Evolutionary conservation across 2,329 filamentous ascomycete species (phyloP), one percentile per base, ranked within the genome.

Genomic region (Scedosporium dehoogii): DNA sequence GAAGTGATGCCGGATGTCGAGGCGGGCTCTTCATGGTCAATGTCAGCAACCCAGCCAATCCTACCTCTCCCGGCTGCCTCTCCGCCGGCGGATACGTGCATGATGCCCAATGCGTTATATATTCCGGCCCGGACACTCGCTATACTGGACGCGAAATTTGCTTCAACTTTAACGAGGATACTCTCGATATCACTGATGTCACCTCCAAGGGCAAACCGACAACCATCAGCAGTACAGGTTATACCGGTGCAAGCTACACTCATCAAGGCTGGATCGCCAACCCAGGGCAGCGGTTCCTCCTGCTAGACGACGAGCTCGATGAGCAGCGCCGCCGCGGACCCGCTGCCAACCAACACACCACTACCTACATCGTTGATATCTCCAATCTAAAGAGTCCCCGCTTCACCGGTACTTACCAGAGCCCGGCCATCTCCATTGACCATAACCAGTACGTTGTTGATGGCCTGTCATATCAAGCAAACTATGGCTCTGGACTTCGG

Each of bases 11-110:
- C 25, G 67, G 67, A 38, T 83, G 80, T 73, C 72, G 71, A 7
- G 74, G 75, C 12, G 81, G 82, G 5, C 73, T 84, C 48, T 80
- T 81, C 69, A 83, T 83, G 71, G 78, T 85, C 63, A 79, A 85
- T 68, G 75, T 85, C 41, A 75, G 74, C 0, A 75, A 84, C 63
- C 80, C 80, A 3, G 70, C 76, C 12, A 80, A 79, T 12, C 82
- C 81, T 2, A 76, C 70, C n/a, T 76, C 73, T 18, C 73, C 79
- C 2, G 80, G 80, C 63, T 83, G 79, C 65, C 76, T 76, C n/a
- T 72, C 73, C 38, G 64, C 74, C 14, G 80, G 81, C 63, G 79
- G 78, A 27, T 83, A 83, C 67, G 78, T 81, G 10, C 80, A 83
- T 68, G 80, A 82, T 42, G 69, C 69, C 62, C 81, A 85, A 68